Evolutionary conservation across 371 early-diverging fungal genomes (phyloP), one percentile per base, ranked within the genome.

Genomic region (Paraphysoderma sedebokerense): DNA sequence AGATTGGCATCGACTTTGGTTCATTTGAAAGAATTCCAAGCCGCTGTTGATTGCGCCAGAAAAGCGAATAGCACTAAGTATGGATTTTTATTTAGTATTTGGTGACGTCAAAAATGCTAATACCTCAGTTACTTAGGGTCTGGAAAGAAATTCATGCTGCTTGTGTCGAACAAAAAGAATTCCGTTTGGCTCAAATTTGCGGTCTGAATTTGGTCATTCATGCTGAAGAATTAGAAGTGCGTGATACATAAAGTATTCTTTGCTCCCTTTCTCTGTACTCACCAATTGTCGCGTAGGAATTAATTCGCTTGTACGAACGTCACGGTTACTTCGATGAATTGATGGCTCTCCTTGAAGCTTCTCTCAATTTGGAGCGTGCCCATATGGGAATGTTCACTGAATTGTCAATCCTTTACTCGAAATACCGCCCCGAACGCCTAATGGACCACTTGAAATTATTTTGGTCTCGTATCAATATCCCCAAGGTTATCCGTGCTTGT

Each of bases 301-400:
- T 97, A 44, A 77, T 88, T 52, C 70, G 75, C 47, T 62, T 82
- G 9, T 97, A 97, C 61, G 93, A 95, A 61, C 53, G 66, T 46
- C 72, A 76, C 38, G 98, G 95, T 24, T 75, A 74, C 66, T 81
- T 92, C 57, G 84, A 87, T 29, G 90, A 96, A 66, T 66, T 92
- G 36, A 85, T 92, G 55, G 56, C 68, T 23, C 63, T 97, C 38
- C 63, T 97, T 37, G 92, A 97, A 67, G 80, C 85, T 38, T 88
- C 92, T 52, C 67, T 96, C 8, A 87, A 87, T 15, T 59, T 96
- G 48, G 98, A 97, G 68, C 79, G 98, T 39, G 95, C 97, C 7
- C 96, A 97, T 55, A 96, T 95, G 95, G 96, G 93, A 36, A 93
- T 97, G 93, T 97, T 97, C 58, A 97, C 98, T 0, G 96, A 95